phyloP scores from a whole-genome alignment of 768 basidiomycete genomes.

The Stropharia rugosoannulata region DNA sequence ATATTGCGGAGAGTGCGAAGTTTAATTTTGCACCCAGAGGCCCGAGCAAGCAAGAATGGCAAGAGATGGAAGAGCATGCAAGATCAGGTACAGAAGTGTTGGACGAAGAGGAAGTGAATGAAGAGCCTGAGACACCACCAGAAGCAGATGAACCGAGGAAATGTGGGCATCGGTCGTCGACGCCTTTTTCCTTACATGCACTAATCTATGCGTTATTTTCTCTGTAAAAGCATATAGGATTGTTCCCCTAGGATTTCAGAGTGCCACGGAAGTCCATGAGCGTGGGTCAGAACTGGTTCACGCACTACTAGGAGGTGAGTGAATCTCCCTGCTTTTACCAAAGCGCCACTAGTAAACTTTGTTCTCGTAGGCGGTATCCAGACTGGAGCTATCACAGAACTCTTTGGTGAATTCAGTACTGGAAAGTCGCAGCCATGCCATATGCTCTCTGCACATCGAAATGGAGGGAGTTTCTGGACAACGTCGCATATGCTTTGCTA shows the following conservation, averaged over 20 bases:
- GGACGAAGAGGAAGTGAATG: too few relatives aligned
- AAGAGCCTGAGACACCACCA: too few relatives aligned
- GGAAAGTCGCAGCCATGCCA: slow-evolving; percentile 99
- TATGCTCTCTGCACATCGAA: slow-evolving; percentile 94
- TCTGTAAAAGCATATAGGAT: slow-evolving; percentile 79
- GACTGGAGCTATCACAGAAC: slow-evolving; percentile 96
- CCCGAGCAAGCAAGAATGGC: too few relatives aligned
- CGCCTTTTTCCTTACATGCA: neutral
- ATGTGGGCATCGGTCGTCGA: slow-evolving; percentile 18
- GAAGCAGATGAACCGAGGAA: too few relatives aligned
- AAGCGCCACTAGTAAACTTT: slow-evolving; percentile 7
- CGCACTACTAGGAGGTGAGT: slow-evolving; percentile 85
- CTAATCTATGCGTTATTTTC: slow-evolving; percentile 4
- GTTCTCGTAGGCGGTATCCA: slow-evolving; percentile 84
- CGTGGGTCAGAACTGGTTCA: slow-evolving; percentile 92
- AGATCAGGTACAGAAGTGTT: too few relatives aligned
- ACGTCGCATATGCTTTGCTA: slow-evolving; percentile 90
- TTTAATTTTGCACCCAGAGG: neutral
- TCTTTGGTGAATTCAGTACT: slow-evolving; percentile 98
- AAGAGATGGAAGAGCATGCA: too few relatives aligned
- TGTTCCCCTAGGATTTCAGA: slow-evolving; percentile 95
- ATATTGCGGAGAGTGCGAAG: neutral
- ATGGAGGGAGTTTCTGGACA: slow-evolving; percentile 99
- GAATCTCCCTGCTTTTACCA: slow-evolving; percentile 5
- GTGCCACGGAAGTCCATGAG: slow-evolving; percentile 96